These are phyloP conservation scores for Cantharellus cinnabarinus DNA, from an alignment of 768 basidiomycete genomes.

Conservation along the genomic window DNA sequence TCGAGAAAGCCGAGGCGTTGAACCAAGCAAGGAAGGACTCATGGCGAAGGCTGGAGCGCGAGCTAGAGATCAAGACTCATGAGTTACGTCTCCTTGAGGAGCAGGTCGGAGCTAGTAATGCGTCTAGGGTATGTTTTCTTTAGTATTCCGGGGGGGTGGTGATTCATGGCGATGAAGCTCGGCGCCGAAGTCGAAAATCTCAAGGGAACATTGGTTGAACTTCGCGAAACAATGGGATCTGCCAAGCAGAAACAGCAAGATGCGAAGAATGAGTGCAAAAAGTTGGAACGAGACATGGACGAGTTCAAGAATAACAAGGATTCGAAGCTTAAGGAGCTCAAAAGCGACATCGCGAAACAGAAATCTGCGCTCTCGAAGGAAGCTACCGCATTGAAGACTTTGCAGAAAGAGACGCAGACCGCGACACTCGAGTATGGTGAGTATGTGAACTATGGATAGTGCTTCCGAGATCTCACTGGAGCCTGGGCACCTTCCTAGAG, in stretches of 20 bases:
- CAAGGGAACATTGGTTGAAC: slow-evolving; percentile 38
- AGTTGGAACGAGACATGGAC: slow-evolving; percentile 88
- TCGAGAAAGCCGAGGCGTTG: slow-evolving; percentile 36
- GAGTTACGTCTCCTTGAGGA: slow-evolving; percentile 64
- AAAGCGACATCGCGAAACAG: slow-evolving; percentile 64
- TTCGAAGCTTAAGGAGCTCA: slow-evolving; percentile 84
- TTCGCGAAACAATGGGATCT: slow-evolving; percentile 35
- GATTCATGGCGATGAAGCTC: slow-evolving; percentile 29
- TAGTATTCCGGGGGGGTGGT: background rate
- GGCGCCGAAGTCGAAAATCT: slow-evolving; percentile 57
- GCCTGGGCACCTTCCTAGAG: slow-evolving; percentile 24
- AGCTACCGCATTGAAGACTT: slow-evolving; percentile 56
- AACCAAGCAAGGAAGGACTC: slow-evolving; percentile 32
- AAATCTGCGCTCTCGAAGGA: slow-evolving; percentile 69
- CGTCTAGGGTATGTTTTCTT: slow-evolving; percentile 43
- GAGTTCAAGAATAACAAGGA: slow-evolving; percentile 99
- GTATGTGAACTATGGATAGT: slow-evolving; percentile 24
- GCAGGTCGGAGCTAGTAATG: slow-evolving; percentile 77
- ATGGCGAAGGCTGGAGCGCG: slow-evolving; percentile 40
- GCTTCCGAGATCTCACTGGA: background rate
- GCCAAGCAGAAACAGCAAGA: slow-evolving; percentile 59
- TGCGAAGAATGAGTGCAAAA: slow-evolving; percentile 59
- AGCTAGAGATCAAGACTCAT: slow-evolving; percentile 79
- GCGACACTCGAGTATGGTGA: slow-evolving; percentile 55
- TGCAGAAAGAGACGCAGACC: slow-evolving; percentile 81